Percentiles rank a stretch among this genome's conserved stretches.
These are phyloP conservation scores for Ophiocordyceps camponoti-floridani DNA, from an alignment of 2,329 filamentous ascomycete genomes.

Conservation along the genomic window DNA sequence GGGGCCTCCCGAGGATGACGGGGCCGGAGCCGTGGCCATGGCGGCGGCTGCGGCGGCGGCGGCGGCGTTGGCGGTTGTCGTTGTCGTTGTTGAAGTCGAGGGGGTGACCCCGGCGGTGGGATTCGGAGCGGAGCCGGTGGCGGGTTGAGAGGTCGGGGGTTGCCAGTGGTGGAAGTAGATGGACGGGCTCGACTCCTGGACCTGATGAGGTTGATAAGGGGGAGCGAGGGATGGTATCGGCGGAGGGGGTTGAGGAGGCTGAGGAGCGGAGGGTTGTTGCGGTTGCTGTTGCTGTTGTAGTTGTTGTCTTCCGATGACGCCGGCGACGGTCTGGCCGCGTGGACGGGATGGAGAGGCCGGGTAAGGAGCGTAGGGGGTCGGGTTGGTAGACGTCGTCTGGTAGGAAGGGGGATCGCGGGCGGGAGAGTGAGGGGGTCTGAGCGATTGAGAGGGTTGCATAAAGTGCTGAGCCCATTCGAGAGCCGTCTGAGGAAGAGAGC, in stretches of 20 bases:
- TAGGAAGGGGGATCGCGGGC: no score
- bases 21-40: no score
- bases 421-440: no score
- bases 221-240: slow-evolving; percentile 13
- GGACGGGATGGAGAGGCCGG: slow-evolving; percentile 30
- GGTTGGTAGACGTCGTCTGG: no score
- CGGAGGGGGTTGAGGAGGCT: slow-evolving; percentile 18
- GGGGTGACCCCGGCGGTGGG: slow-evolving; percentile 11
- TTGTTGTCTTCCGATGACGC: slow-evolving; percentile 19
- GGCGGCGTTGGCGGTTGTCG: no score
- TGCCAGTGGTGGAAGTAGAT: slow-evolving; percentile 93
- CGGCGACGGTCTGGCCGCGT: slow-evolving; percentile 30
- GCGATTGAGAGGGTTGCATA: slow-evolving; percentile 33
- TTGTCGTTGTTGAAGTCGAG: background rate
- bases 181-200: slow-evolving; percentile 46
- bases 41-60: no score
- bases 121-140: no score
- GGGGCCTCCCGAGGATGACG: no score
- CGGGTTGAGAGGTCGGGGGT: slow-evolving; percentile 48
- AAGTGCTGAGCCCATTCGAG: slow-evolving; percentile 54
- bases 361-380: slow-evolving; percentile 23
- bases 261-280: slow-evolving; percentile 2
- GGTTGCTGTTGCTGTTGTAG: no score
- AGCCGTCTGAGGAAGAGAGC: slow-evolving; percentile 38
- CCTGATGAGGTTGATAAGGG: slow-evolving; percentile 23